phyloP scores from a whole-genome alignment of 225 moss, liverwort and hornwort genomes.

The Polytrichum formosum region DNA sequence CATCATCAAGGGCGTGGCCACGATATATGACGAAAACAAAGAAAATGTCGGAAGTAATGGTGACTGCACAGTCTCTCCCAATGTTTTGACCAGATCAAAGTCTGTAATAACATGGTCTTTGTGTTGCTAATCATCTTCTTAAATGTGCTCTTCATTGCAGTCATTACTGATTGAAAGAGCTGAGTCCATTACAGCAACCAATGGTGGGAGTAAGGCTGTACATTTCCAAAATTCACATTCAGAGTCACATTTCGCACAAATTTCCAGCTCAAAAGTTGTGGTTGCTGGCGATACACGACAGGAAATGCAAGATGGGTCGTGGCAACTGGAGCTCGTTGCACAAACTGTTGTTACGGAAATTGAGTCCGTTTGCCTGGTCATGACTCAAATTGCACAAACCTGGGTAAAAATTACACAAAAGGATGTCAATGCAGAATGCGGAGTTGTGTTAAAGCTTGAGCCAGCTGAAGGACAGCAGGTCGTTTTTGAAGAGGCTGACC shows the following conservation, averaged over 20 bases:
- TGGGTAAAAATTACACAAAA: not conserved
- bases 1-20: too few species aligned
- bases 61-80: not conserved
- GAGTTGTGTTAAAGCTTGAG: not conserved
- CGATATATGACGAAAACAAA: not conserved
- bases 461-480: not conserved
- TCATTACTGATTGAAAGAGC: not conserved
- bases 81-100: not conserved
- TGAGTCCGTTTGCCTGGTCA: not conserved
- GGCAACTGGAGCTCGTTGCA: not conserved
- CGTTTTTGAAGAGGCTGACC: not conserved
- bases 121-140: not conserved
- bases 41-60: not conserved
- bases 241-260: not conserved
- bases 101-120: not conserved
- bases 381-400: not conserved
- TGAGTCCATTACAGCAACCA: not conserved
- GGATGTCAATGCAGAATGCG: not conserved
- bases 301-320: not conserved
- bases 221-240: not conserved
- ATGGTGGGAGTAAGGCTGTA: not conserved
- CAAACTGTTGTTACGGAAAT: not conserved
- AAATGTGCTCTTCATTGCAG: not conserved
- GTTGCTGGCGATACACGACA: not conserved
- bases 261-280: not conserved